Evolutionary conservation across 2,329 filamentous ascomycete genomes (phyloP).

Genomic region (Fusarium musae): DNA sequence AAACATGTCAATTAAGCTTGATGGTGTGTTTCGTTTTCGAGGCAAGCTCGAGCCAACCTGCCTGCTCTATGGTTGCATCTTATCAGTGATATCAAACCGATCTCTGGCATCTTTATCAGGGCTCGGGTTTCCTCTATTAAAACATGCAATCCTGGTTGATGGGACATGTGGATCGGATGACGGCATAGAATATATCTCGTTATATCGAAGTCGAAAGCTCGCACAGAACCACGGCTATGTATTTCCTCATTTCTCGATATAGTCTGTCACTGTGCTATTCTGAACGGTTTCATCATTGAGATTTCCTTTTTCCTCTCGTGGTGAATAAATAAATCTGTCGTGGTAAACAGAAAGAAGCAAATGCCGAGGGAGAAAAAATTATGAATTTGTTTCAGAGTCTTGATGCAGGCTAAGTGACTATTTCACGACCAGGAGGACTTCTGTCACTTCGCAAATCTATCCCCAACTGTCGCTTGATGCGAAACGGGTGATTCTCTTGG

Average conservation of each 20-base stretch:
- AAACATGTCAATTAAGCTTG: not conserved
- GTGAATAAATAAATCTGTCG: not conserved
- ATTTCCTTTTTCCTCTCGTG: not conserved
- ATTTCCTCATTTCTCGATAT: not conserved
- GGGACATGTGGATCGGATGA: not conserved
- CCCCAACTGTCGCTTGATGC: slow-evolving; percentile 4
- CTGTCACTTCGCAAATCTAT: not conserved
- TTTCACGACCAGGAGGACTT: not conserved
- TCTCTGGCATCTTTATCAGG: not conserved
- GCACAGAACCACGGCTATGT: not conserved
- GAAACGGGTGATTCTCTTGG: not conserved
- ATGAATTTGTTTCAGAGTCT: slow-evolving; percentile 1
- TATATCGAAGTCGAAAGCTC: not conserved
- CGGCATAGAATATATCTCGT: not conserved
- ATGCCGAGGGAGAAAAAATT: slow-evolving; percentile 13
- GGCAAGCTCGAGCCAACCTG: not conserved
- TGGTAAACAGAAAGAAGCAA: slow-evolving; percentile 19
- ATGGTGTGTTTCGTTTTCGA: not conserved
- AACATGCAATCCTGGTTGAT: not conserved
- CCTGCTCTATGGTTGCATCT: not conserved
- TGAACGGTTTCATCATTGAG: not conserved
- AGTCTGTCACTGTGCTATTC: not conserved
- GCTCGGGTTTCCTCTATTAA: not conserved
- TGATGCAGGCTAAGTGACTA: slow-evolving; percentile 17
- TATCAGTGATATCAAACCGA: not conserved